Evolutionary conservation across 116 monocot species (phyloP).

Genomic region (Cymodocea nodosa): DNA sequence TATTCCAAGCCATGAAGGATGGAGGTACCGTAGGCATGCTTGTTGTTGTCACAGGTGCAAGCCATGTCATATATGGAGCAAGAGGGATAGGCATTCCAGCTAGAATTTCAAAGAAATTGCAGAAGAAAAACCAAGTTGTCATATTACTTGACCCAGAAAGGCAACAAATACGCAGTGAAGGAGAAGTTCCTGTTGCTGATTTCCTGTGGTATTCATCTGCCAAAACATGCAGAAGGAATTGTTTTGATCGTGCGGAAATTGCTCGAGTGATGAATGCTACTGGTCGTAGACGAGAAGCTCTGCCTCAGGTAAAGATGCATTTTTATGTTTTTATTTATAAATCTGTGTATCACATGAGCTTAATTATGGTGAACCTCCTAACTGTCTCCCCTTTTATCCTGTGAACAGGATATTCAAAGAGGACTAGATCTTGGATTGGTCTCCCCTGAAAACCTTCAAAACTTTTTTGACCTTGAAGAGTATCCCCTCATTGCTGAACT

Average conservation of each 20-base stretch:
- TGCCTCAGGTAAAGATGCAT: conserved; percentile 58
- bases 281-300: conserved; percentile 68
- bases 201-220: conserved; percentile 98
- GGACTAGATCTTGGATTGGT: conserved; percentile 95
- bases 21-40: conserved; percentile 76
- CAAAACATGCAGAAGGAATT: conserved; percentile 91
- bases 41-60: conserved; percentile 78
- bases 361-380: neutral
- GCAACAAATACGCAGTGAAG: conserved; percentile 80
- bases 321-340: neutral
- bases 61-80: conserved; percentile 93
- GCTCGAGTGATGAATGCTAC: conserved; percentile 98
- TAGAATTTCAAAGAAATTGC: conserved; percentile 76
- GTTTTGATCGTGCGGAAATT: conserved; percentile 99
- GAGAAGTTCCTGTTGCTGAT: conserved; percentile 89
- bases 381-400: neutral
- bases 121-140: conserved; percentile 88
- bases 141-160: conserved; percentile 86
- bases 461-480: conserved; percentile 92
- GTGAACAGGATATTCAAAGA: conserved; percentile 69
- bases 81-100: conserved; percentile 92
- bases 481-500: conserved; percentile 87
- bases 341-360: neutral
- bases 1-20: conserved; percentile 51
- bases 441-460: conserved; percentile 86